Conservation (phyloP, 768 basidiomycete genomes). For the Tylopilus vinaceipallidus region DNA sequence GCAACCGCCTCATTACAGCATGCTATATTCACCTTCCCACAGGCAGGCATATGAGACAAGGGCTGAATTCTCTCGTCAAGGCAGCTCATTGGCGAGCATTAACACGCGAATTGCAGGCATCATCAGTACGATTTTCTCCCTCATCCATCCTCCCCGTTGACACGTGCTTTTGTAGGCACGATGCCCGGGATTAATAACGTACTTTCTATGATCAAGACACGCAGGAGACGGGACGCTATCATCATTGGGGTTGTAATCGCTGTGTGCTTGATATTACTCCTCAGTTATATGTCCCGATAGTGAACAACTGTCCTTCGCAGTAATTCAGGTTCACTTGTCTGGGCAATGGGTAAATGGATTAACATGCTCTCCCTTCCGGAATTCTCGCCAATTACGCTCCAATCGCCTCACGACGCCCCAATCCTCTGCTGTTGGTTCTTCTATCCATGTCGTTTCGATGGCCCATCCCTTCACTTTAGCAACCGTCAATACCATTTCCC, state of each 20-base stretch:
- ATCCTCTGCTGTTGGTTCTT: conserved; percentile 30
- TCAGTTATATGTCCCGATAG: conserved; percentile 46
- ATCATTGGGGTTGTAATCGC: conserved; percentile 89
- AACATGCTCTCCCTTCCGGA: conserved; percentile 49
- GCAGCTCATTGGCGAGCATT: conserved; percentile 70
- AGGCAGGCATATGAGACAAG: conserved; percentile 98
- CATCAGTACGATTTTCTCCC: conserved; percentile 52
- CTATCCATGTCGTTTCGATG: conserved; percentile 60
- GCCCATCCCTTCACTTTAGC: conserved; percentile 77
- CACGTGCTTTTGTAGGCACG: conserved; percentile 48
- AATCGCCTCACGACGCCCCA: conserved; percentile 70
- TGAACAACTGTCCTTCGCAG: conserved; percentile 1
- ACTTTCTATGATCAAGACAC: conserved; percentile 87
- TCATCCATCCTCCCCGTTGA: not conserved
- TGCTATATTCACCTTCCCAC: not conserved
- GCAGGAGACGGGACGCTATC: conserved; percentile 85
- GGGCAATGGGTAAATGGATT: no score
- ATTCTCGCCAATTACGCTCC: conserved; percentile 69
- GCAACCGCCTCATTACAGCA: not conserved
- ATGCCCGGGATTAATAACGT: conserved; percentile 95
- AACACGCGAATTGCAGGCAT: conserved; percentile 83
- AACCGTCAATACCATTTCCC: conserved; percentile 73
- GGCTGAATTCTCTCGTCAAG: conserved; percentile 85
- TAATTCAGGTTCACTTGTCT: conserved; percentile 1
- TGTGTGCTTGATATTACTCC: conserved; percentile 65